Percentiles rank a stretch among this genome's conserved stretches.
phyloP scores from a whole-genome alignment of 2,329 filamentous ascomycete species.

The Monosporascus cannonballus region DNA sequence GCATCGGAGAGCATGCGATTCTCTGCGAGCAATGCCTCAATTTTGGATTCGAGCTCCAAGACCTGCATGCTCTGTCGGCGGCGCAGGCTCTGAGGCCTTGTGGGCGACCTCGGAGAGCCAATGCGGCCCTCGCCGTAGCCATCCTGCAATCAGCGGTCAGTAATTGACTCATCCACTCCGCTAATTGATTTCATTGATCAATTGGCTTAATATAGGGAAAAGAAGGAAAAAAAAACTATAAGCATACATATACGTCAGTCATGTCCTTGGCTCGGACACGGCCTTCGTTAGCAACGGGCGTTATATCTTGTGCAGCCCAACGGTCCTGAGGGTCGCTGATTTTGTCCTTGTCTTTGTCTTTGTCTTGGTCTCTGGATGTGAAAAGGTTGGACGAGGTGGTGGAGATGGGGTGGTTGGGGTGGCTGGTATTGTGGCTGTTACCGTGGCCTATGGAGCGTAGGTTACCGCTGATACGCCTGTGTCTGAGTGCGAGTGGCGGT shows the following conservation, averaged over 20 bases:
- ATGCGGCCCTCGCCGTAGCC: constrained; percentile 85
- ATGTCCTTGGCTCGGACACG: constrained; percentile 79
- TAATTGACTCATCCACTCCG: constrained; percentile 1
- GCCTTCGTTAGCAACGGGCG: constrained; percentile 80
- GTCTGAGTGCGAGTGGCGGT: constrained; percentile 57
- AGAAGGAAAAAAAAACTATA: constrained; percentile 10
- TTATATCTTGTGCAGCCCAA: constrained; percentile 26
- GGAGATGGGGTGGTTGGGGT: constrained; percentile 6
- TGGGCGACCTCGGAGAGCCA: constrained; percentile 85
- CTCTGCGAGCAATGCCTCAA: constrained; percentile 81
- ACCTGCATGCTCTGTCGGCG: constrained; percentile 97
- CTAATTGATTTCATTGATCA: constrained; percentile 6
- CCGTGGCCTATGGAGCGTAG: constrained; percentile 62
- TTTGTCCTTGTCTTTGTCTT: constrained; percentile 24
- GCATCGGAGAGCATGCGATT: constrained; percentile 75
- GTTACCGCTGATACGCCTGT: constrained; percentile 68
- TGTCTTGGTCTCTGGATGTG: constrained; percentile 35
- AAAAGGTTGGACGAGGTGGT: constrained; percentile 25
- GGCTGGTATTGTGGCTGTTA: constrained; percentile 24
- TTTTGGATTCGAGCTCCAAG: constrained; percentile 78
- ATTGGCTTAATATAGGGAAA: background rate
- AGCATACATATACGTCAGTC: constrained; percentile 89
- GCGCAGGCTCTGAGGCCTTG: constrained; percentile 89
- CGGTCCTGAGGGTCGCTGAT: constrained; percentile 7
- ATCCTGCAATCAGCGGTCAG: constrained; percentile 53